A percentile compares a stretch with the other conserved stretches of the same genome.
These are phyloP conservation scores for Yarrowia sp. DNA, from an alignment of 805 yeast genomes.

Conservation along the genomic window DNA sequence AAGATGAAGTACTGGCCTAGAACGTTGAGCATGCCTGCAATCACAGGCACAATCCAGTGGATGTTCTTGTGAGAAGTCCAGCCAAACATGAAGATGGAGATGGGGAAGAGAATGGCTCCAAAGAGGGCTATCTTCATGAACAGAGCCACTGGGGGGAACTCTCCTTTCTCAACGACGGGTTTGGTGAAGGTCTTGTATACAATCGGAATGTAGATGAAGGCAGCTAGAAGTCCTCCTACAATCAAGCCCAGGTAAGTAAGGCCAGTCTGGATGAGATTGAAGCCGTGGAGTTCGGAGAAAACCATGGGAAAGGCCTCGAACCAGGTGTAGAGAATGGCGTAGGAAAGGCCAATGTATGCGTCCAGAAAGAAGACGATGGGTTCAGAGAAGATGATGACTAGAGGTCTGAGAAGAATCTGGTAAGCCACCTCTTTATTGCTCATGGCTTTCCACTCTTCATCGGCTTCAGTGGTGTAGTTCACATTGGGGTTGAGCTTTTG, in stretches of 20 bases:
- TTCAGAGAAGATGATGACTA: constrained; percentile 56
- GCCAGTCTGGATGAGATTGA: constrained; percentile 57
- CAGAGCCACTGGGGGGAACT: constrained; percentile 30
- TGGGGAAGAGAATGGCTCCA: constrained; percentile 55
- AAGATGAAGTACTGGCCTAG: constrained; percentile 56
- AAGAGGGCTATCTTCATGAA: constrained; percentile 48
- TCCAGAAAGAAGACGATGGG: constrained; percentile 61
- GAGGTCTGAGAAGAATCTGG: constrained; percentile 50
- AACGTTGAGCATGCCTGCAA: constrained; percentile 55
- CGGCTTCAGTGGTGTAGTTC: constrained; percentile 54
- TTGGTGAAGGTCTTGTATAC: constrained; percentile 20
- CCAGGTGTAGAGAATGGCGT: constrained; percentile 59
- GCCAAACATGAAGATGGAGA: constrained; percentile 57
- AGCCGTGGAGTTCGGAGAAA: constrained; percentile 53
- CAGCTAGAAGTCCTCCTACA: constrained; percentile 52
- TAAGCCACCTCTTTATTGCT: constrained; percentile 33
- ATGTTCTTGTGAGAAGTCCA: constrained; percentile 55
- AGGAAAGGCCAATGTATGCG: constrained; percentile 57
- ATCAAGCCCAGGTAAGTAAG: constrained; percentile 55
- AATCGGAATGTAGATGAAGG: constrained; percentile 18
- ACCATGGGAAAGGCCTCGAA: constrained; percentile 66
- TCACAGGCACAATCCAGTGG: constrained; percentile 60
- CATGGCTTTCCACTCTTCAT: constrained; percentile 52
- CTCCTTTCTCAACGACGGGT: constrained; percentile 5
- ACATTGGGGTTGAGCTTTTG: constrained; percentile 57